Evolutionary conservation across 306 rosid genomes (phyloP).

Genomic region (Gleditsia sinensis): DNA sequence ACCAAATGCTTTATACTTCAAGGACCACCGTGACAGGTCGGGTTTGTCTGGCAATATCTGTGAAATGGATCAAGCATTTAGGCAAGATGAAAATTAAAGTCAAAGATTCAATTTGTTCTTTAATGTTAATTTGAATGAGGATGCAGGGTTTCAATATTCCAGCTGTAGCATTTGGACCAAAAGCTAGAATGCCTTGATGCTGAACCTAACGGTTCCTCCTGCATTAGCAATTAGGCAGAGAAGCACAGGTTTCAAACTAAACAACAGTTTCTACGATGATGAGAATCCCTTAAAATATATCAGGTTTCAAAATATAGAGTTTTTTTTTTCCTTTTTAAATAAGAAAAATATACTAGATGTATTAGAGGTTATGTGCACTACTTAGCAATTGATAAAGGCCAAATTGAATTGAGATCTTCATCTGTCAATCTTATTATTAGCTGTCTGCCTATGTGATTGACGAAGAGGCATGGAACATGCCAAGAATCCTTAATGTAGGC

Average conservation of each 20-base stretch:
- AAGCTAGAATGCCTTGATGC: slow-evolving; percentile 5
- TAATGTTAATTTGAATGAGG: slow-evolving; percentile 10
- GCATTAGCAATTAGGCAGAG: not conserved
- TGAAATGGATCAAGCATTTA: slow-evolving; percentile 32
- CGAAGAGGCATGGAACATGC: not conserved
- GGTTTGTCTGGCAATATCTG: slow-evolving; percentile 90
- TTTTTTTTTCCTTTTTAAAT: not conserved
- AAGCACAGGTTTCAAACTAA: not conserved
- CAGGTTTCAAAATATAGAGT: not conserved
- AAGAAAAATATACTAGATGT: not conserved
- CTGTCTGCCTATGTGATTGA: not conserved
- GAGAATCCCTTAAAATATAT: not conserved
- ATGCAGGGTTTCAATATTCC: not conserved
- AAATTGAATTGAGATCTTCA: not conserved
- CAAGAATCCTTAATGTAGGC: not conserved
- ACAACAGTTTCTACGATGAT: not conserved
- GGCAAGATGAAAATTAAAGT: not conserved
- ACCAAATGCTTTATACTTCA: slow-evolving; percentile 87
- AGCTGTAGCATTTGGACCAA: slow-evolving; percentile 10
- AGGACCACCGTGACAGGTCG: slow-evolving; percentile 86
- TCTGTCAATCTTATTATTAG: not conserved
- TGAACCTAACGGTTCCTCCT: slow-evolving; percentile 7
- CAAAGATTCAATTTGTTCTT: not conserved
- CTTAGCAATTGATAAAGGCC: not conserved
- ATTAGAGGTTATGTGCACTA: not conserved